Conservation (phyloP, 2,329 filamentous ascomycete species). For the Colletotrichum cordylinicola region DNA sequence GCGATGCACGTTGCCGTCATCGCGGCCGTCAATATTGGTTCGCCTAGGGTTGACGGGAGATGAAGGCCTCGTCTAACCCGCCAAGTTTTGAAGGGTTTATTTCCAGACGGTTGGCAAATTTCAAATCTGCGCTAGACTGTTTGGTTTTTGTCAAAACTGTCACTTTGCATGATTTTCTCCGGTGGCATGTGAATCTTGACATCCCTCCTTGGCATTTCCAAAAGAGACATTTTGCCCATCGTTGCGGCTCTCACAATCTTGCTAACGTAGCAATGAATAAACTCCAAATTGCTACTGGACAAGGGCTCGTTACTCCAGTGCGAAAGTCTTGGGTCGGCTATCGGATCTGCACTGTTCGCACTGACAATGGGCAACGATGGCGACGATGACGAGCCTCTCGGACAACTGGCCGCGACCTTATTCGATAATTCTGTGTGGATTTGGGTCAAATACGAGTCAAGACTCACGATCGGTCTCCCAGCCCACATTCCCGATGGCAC, state of each 20-base stretch:
- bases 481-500: neutral
- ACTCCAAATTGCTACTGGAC: neutral
- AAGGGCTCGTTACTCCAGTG: neutral
- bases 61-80: neutral
- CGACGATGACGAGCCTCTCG: neutral
- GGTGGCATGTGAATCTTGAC: neutral
- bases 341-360: constrained; percentile 18
- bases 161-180: neutral
- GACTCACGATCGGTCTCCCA: neutral
- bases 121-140: neutral
- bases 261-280: neutral
- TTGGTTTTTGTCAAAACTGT: neutral
- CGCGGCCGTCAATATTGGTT: neutral
- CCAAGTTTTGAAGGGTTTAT: neutral
- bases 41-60: neutral
- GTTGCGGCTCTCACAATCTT: neutral
- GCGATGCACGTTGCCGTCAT: neutral
- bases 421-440: neutral
- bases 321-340: constrained; percentile 6
- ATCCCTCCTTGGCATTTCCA: neutral
- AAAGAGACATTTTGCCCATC: neutral
- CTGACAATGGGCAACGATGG: neutral
- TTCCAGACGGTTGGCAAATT: neutral
- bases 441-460: neutral
- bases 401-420: neutral